Base-by-base conservation (phyloP, 352 stramenopile genomes). In the Phytophthora constricta region DNA sequence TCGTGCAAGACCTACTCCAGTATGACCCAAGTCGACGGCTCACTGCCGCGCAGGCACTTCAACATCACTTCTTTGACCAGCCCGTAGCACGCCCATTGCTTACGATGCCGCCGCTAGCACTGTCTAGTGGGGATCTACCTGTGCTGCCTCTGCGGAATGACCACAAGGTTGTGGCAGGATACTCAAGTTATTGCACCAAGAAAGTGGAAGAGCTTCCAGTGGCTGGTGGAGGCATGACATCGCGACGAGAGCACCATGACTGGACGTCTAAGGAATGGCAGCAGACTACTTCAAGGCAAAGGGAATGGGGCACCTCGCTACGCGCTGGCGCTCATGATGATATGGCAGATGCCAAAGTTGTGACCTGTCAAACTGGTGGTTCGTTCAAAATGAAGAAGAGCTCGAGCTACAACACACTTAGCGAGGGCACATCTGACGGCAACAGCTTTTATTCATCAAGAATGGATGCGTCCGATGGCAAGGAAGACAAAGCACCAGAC, bases 61-160 rank as follows among this genome's bases (percentile, higher is more conserved):
- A 98, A 76, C 92, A 98, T 68, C 84, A 91, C n/a, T 98, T 95
- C 74, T 98, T 98, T 45, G 78, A 88, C 50, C 81, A 89, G 54
- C 55, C 77, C 17, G 70, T 91, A 49, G 47, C 77, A 8, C 72
- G 86, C n/a, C 70, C 86, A 4, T 68, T 72, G 57, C 47, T 79
- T 17, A 74, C 77, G 13, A 64, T 48, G 5, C 55, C 31, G 23
- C 26, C 43, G 54, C 67, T 63, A 57, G 53, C 57, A 43, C 48
- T 62, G 17, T 48, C 43, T 10, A 54, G 65, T 9, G 48, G 65
- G 33, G 60, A 62, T 57, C 45, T 60, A 16, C 48, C 68, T 9
- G 63, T 76, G 25, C 27, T 70, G 25, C 52, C 64, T 41, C 61
- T 70, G 8, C 57, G 49, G 3, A 63, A 48, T 28, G 64, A 72